phyloP scores from a whole-genome alignment of 495 filamentous ascomycete genomes.

The Tuber indicum region DNA sequence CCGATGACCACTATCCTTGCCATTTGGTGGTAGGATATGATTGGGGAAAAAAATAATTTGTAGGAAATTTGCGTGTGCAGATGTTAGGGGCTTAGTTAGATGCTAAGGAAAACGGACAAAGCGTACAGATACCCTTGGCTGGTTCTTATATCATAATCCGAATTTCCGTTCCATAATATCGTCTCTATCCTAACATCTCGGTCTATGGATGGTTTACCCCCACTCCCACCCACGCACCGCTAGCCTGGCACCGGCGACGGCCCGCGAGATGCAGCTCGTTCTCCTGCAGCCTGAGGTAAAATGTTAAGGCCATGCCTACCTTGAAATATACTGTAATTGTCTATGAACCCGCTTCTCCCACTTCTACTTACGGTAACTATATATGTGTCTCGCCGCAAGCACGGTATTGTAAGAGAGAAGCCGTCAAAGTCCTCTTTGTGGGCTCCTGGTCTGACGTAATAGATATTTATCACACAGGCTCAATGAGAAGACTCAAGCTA shows the following conservation, averaged over 20 bases:
- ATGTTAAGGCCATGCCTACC: background rate
- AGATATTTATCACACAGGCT: background rate
- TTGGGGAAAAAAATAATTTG: too few species aligned
- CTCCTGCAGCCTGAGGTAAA: background rate
- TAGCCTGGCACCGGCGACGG: conserved; percentile 11
- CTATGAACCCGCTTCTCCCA: background rate
- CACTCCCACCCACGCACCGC: conserved; percentile 18
- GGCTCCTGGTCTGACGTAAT: background rate
- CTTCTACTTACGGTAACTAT: background rate
- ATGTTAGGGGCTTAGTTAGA: conserved; percentile 7
- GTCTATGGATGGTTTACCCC: conserved; percentile 16
- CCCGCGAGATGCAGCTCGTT: conserved; percentile 11
- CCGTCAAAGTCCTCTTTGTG: background rate
- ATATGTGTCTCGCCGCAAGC: background rate
- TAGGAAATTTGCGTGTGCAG: conserved; percentile 13
- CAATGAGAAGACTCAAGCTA: background rate
- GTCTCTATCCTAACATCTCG: conserved; percentile 1
- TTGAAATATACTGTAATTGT: background rate
- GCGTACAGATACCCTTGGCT: background rate
- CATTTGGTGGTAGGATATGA: conserved; percentile 15
- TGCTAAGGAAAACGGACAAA: conserved; percentile 24
- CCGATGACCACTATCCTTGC: conserved; percentile 25
- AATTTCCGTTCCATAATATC: background rate
- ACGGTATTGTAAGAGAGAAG: background rate
- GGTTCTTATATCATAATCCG: background rate